phyloP scores from a whole-genome alignment of 164 flowering plant species.

The Aristolochia californica region DNA sequence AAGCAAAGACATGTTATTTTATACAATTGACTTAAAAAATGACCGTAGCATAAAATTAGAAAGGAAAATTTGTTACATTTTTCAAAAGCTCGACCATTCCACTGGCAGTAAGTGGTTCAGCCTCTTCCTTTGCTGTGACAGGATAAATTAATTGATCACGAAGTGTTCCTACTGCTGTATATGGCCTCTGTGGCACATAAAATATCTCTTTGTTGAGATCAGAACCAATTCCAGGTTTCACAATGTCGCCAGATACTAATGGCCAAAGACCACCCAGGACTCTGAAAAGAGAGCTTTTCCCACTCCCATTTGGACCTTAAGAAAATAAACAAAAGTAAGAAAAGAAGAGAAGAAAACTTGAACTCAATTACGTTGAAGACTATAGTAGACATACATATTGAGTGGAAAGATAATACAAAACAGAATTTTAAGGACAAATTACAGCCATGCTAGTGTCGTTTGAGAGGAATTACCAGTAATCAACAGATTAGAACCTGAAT shows the following conservation, averaged over 20 bases:
- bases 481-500: slow-evolving; percentile 85
- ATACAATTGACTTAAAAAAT: not conserved
- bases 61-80: slow-evolving; percentile 58
- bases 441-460: not conserved
- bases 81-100: slow-evolving; percentile 86
- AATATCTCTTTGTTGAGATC: slow-evolving; percentile 97
- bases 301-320: slow-evolving; percentile 98
- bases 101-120: slow-evolving; percentile 56
- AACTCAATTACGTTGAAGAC: too few species aligned
- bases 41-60: slow-evolving; percentile 1
- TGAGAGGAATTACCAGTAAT: slow-evolving; percentile 60
- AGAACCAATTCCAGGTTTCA: slow-evolving; percentile 94
- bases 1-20: not conserved
- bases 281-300: slow-evolving; percentile 97
- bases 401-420: too few species aligned
- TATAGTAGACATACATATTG: too few species aligned
- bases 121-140: slow-evolving; percentile 67
- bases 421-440: not conserved
- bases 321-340: not conserved
- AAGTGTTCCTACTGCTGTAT: slow-evolving; percentile 95
- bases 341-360: not conserved
- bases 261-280: slow-evolving; percentile 99
- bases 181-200: slow-evolving; percentile 98
- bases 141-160: slow-evolving; percentile 99
- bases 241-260: slow-evolving; percentile 84